Conservation (phyloP, 208 protist genomes). For the Wallacemonas collosoma region DNA sequence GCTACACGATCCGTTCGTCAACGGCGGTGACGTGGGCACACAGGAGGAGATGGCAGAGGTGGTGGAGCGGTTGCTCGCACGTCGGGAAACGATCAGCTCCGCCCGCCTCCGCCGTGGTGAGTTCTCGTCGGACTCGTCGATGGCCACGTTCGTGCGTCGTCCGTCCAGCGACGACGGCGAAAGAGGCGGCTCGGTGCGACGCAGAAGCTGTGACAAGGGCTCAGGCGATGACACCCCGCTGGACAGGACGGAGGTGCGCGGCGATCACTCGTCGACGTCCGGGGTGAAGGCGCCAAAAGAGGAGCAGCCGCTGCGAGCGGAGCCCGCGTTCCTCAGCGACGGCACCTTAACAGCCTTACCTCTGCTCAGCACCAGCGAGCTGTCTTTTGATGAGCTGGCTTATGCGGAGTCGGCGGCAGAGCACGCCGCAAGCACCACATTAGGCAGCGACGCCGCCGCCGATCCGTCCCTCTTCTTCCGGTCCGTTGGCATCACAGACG, state of each 20-base stretch:
- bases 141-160: conserved; percentile 56
- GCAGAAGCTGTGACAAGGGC: neutral
- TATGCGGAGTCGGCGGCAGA: conserved; percentile 20
- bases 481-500: conserved; percentile 26
- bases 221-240: neutral
- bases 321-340: conserved; percentile 25
- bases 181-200: neutral
- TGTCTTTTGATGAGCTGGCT: conserved; percentile 70
- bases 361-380: conserved; percentile 64
- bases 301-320: conserved; percentile 1
- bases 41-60: conserved; percentile 63
- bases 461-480: conserved; percentile 22
- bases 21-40: conserved; percentile 50
- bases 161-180: conserved; percentile 19
- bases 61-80: conserved; percentile 57
- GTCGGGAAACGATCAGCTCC: conserved; percentile 40
- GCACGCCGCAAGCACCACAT: neutral
- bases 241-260: neutral
- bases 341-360: conserved; percentile 51
- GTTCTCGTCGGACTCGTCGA: conserved; percentile 39
- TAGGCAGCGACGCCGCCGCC: neutral
- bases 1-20: conserved; percentile 85
- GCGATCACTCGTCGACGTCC: neutral
- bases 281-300: conserved; percentile 6
- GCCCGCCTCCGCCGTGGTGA: conserved; percentile 31